Conservation (phyloP, 2,329 filamentous ascomycete genomes). For the Aspergillus neoniger region DNA sequence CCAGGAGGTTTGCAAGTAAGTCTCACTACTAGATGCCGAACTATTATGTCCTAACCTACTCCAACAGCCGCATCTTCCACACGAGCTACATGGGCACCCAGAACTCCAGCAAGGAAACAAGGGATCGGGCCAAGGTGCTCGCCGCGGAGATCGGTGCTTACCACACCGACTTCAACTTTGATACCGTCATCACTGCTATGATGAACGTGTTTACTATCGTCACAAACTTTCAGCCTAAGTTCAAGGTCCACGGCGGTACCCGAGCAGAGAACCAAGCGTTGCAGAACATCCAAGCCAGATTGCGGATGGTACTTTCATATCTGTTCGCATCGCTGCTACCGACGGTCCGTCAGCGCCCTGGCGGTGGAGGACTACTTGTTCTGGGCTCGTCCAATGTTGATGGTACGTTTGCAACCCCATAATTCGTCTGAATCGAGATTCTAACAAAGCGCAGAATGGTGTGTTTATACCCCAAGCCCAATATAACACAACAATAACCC, state of each 20-base stretch:
- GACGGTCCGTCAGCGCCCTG: slow-evolving; percentile 57
- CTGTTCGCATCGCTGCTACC: slow-evolving; percentile 65
- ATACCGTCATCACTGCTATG: slow-evolving; percentile 63
- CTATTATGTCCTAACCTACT: not conserved
- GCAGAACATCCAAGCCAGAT: slow-evolving; percentile 68
- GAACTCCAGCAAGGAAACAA: slow-evolving; percentile 67
- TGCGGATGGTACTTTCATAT: slow-evolving; percentile 67
- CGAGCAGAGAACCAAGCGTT: slow-evolving; percentile 64
- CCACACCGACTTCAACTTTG: slow-evolving; percentile 74
- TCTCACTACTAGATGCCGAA: not conserved
- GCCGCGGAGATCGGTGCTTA: slow-evolving; percentile 65
- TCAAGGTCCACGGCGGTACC: slow-evolving; percentile 66
- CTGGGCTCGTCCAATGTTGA: slow-evolving; percentile 69
- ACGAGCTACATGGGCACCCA: slow-evolving; percentile 72
- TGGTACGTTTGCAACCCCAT: slow-evolving; percentile 19
- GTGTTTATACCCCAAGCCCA: slow-evolving; percentile 2
- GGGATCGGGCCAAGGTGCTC: slow-evolving; percentile 65
- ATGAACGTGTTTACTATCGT: slow-evolving; percentile 61
- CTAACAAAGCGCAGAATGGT: slow-evolving; percentile 31
- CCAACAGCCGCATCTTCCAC: slow-evolving; percentile 54
- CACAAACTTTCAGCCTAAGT: slow-evolving; percentile 62
- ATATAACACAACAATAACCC: not conserved
- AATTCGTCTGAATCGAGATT: not conserved
- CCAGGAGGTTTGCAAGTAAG: slow-evolving; percentile 58
- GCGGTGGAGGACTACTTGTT: slow-evolving; percentile 63